Base-by-base conservation (phyloP, 176 grass and related monocot species). In the Chrysopogon serrulatus region DNA sequence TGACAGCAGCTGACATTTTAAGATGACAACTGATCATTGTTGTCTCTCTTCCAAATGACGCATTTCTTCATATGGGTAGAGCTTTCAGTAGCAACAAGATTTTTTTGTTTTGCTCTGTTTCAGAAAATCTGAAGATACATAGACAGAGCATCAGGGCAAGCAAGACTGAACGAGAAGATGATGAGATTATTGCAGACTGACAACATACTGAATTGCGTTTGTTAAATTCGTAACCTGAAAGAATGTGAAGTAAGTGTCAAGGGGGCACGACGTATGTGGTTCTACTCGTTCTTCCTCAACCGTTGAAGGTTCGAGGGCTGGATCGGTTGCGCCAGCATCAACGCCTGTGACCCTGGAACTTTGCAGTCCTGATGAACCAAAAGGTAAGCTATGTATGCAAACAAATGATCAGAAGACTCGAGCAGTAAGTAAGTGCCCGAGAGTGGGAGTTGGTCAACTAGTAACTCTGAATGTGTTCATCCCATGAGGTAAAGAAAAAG, bases 341-440 rank as follows among this genome's bases (percentile, higher is more conserved):
- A 39, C 5, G 0, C 37, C 77, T 32, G 31, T 0, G 15, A 62
- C 15, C 51, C 63, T 81, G 70, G 33, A 89, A 81, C 18, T 51
- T 70, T 63, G 63, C 4, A 10, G 31, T 81, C 71, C 82, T 85
- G 63, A 81, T 64, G 63, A 60, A 81, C 41, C 24, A 77, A 42
- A 64, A 68, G 68, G 49, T 81, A 81, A 85, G 87, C 31, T 34
- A 76, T 51, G 71, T 73, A 43, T 65, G 53, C 71, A 82, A 82
- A 49, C 4, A 35, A 39, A 26, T 63, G 15, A 64, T 32, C 34
- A 31, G 59, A 64, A 26, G 21, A 34, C 53, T 42, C 18, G 24
- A 47, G 57, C 18, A 15, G 19, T 26, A 68, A 37, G 85, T 24
- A 2, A 74, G 8, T 65, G 33, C 71, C 15, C 47, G 57, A 43